Evolutionary conservation across 192 early-diverging fungal genomes (phyloP).

Genomic region (Mortierella antarctica): DNA sequence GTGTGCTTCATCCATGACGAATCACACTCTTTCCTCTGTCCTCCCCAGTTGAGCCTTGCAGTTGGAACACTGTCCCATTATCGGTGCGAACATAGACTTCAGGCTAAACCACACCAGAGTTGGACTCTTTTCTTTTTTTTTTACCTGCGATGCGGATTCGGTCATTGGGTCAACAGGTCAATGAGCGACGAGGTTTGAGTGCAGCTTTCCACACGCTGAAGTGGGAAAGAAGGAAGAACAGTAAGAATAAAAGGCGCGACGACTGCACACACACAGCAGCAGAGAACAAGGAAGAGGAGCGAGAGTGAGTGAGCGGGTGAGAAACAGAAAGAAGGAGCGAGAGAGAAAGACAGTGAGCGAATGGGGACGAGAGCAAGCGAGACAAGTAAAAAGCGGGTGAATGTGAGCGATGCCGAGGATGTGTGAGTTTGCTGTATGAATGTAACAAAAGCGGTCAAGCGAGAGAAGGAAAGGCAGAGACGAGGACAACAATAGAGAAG

Average conservation of each 20-base stretch:
- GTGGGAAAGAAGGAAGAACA: not conserved
- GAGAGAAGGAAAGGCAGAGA: not conserved
- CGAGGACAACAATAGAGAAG: not conserved
- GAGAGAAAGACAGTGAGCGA: too few species aligned
- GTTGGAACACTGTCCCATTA: too few species aligned
- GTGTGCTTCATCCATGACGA: too few species aligned
- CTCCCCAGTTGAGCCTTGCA: too few species aligned
- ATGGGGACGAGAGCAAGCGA: not conserved
- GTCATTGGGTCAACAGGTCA: not conserved
- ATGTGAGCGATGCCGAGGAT: not conserved
- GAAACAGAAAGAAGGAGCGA: not conserved
- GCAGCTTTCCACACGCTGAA: not conserved
- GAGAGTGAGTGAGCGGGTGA: not conserved
- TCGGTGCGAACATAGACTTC: too few species aligned
- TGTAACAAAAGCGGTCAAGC: too few species aligned
- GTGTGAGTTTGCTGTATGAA: not conserved
- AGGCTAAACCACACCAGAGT: too few species aligned
- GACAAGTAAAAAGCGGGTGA: not conserved
- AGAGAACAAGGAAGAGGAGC: not conserved
- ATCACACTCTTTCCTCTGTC: too few species aligned
- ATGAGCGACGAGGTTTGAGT: not conserved
- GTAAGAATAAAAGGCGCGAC: not conserved
- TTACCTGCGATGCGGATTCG: slow-evolving; percentile 4
- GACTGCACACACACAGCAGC: too few species aligned
- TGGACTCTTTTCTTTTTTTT: not conserved